Conservation (phyloP, 2,329 filamentous ascomycete genomes). For the Exophiala dermatitidis region DNA sequence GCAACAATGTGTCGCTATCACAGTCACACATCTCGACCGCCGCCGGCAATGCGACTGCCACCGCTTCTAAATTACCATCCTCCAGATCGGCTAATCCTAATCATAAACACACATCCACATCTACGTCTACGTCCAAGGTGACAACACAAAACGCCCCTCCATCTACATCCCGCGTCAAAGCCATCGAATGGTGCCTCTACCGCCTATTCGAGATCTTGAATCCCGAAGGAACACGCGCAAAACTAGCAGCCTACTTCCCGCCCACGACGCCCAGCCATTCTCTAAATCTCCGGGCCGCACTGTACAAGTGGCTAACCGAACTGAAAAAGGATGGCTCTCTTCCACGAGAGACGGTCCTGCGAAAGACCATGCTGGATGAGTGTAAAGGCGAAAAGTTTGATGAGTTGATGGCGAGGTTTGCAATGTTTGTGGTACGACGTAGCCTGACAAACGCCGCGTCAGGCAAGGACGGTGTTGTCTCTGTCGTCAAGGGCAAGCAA, state of each 20-base stretch:
- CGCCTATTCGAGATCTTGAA: constrained; percentile 82
- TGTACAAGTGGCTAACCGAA: constrained; percentile 73
- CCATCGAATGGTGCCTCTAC: constrained; percentile 86
- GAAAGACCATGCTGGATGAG: constrained; percentile 95
- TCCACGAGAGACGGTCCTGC: constrained; percentile 68
- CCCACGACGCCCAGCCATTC: constrained; percentile 85
- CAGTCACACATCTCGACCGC: neutral
- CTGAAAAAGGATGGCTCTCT: constrained; percentile 81
- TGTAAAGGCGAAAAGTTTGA: constrained; percentile 87
- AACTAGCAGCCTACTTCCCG: constrained; percentile 84
- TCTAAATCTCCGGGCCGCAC: constrained; percentile 74
- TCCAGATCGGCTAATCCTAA: too few relatives aligned
- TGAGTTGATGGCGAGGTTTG: constrained; percentile 77
- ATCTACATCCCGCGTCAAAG: constrained; percentile 76
- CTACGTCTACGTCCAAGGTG: neutral
- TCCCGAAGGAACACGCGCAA: constrained; percentile 66
- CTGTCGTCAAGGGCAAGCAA: neutral
- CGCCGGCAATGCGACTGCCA: neutral
- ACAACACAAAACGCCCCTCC: constrained; percentile 42
- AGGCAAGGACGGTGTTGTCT: neutral
- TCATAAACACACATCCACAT: neutral
- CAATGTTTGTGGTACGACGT: constrained; percentile 71
- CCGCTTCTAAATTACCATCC: too few relatives aligned
- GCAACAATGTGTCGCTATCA: constrained; percentile 46
- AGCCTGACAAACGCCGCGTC: neutral